Evolutionary conservation across 306 rosid species (phyloP).

Genomic region (Prunus davidiana): DNA sequence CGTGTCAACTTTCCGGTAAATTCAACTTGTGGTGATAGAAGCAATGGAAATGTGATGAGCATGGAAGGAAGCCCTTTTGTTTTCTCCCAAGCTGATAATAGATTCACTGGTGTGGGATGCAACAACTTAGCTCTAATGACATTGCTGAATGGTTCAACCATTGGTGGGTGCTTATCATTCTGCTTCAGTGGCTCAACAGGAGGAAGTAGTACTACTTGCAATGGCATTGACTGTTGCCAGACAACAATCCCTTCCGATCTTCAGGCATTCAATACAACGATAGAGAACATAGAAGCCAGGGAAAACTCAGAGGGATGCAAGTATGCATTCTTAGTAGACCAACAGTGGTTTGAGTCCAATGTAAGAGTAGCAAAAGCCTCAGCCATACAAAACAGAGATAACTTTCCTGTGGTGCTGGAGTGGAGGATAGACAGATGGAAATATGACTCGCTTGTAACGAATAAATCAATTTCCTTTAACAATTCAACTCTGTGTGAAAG

Average conservation of each 20-base stretch:
- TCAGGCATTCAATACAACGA: background rate
- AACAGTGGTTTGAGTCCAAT: background rate
- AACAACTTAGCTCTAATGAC: background rate
- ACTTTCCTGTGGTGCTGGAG: background rate
- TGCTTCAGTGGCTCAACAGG: background rate
- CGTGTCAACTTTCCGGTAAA: background rate
- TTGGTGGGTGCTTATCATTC: background rate
- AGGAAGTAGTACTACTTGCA: background rate
- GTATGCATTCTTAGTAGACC: conserved; percentile 1
- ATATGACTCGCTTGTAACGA: background rate
- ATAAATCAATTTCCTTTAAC: background rate
- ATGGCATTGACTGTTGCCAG: conserved; percentile 3
- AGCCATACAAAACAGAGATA: background rate
- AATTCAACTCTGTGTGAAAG: background rate
- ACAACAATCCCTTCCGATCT: conserved; percentile 3
- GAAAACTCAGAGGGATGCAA: background rate
- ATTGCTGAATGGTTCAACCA: background rate
- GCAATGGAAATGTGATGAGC: background rate
- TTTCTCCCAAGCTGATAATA: conserved; percentile 1
- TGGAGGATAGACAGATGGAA: background rate
- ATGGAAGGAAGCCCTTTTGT: background rate
- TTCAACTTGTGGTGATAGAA: background rate
- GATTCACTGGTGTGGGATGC: conserved; percentile 12
- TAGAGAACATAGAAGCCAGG: background rate
- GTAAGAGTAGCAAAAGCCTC: background rate